A percentile compares a stretch with the other conserved stretches of the same genome.
Conservation (phyloP, 306 rosid genomes). For the Prunus davidiana region DNA sequence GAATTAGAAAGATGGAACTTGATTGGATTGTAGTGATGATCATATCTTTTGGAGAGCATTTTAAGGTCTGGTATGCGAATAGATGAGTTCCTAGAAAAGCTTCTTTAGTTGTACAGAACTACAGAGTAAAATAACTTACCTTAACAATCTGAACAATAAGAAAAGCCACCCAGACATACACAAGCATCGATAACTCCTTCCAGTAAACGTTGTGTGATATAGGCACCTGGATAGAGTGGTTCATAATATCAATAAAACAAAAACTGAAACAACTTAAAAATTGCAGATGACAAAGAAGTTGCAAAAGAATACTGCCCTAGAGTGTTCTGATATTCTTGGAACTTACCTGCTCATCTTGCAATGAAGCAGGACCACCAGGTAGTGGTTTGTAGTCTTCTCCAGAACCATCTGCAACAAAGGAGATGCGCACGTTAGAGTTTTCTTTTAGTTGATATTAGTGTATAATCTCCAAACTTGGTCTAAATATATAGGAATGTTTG, state of each 20-base stretch:
- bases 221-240: slow-evolving; percentile 44
- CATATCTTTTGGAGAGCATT: background rate
- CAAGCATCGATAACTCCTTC: slow-evolving; percentile 63
- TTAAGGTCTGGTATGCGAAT: slow-evolving; percentile 2
- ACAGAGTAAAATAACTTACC: slow-evolving; percentile 34
- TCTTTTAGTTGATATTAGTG: background rate
- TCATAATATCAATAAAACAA: slow-evolving; percentile 3
- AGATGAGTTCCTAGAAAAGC: background rate
- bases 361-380: slow-evolving; percentile 53
- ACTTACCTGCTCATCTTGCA: slow-evolving; percentile 64
- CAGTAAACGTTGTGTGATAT: slow-evolving; percentile 46
- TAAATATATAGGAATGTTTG: background rate
- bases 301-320: background rate
- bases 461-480: background rate
- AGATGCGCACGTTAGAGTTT: background rate
- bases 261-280: background rate
- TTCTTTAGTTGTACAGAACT: background rate
- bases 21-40: background rate
- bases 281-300: background rate
- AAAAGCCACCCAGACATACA: slow-evolving; percentile 78
- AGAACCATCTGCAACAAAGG: slow-evolving; percentile 42
- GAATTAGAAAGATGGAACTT: too few species aligned
- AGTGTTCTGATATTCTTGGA: slow-evolving; percentile 8
- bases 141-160: slow-evolving; percentile 73
- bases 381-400: slow-evolving; percentile 55